Conservation (phyloP, 805 yeast genomes). For the Yamadazyma paraphyllophila region DNA sequence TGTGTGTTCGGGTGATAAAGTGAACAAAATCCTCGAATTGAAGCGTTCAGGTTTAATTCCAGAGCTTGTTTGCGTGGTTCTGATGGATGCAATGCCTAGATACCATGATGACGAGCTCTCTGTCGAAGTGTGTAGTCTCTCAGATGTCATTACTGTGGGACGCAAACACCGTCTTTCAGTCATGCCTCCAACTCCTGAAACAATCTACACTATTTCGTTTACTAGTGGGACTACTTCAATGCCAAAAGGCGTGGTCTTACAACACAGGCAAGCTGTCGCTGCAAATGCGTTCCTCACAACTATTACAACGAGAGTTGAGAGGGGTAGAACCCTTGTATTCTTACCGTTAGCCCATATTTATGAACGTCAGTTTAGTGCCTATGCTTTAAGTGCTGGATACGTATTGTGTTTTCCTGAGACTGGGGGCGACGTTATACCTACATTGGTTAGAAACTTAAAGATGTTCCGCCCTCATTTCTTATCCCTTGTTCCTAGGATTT, state of each 20-base stretch:
- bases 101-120: neutral
- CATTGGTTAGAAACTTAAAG: slow-evolving; percentile 54
- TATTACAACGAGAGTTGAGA: slow-evolving; percentile 18
- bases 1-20: slow-evolving; percentile 50
- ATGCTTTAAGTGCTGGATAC: slow-evolving; percentile 46
- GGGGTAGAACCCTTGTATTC: slow-evolving; percentile 33
- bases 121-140: slow-evolving; percentile 24
- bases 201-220: slow-evolving; percentile 39
- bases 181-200: slow-evolving; percentile 29
- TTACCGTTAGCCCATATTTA: slow-evolving; percentile 59
- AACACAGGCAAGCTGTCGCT: slow-evolving; percentile 50
- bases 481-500: slow-evolving; percentile 62
- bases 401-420: slow-evolving; percentile 48
- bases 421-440: slow-evolving; percentile 34
- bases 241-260: slow-evolving; percentile 67
- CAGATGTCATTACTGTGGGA: slow-evolving; percentile 30
- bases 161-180: slow-evolving; percentile 27
- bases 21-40: slow-evolving; percentile 24
- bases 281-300: slow-evolving; percentile 38
- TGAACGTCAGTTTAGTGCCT: slow-evolving; percentile 46
- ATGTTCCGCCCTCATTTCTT: slow-evolving; percentile 51
- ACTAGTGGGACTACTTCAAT: slow-evolving; percentile 60
- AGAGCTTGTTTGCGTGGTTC: slow-evolving; percentile 49
- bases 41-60: slow-evolving; percentile 21
- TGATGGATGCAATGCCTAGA: slow-evolving; percentile 25